Evolutionary conservation across 2,329 filamentous ascomycete species (phyloP).

Genomic region (Ophiocordyceps camponoti-floridani): DNA sequence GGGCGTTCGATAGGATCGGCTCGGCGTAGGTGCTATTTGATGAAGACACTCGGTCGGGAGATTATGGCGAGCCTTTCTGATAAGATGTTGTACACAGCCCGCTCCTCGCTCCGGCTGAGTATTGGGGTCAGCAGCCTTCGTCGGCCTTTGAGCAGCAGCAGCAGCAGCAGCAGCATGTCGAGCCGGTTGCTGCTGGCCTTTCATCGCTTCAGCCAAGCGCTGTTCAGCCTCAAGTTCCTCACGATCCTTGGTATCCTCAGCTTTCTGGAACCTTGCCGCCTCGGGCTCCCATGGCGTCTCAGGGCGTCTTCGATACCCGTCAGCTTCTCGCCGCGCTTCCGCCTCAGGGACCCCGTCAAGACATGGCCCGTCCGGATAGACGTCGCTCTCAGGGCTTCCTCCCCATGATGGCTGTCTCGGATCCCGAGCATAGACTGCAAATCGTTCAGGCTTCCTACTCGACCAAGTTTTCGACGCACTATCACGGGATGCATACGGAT

Average conservation of each 20-base stretch:
- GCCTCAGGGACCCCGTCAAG: neutral
- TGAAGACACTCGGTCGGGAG: neutral
- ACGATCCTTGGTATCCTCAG: too few relatives aligned
- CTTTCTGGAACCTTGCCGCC: too few relatives aligned
- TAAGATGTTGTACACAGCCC: too few relatives aligned
- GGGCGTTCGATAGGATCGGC: neutral
- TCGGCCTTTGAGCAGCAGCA: too few relatives aligned
- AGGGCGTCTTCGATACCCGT: neutral
- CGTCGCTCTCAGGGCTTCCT: slow-evolving; percentile 2
- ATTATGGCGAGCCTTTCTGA: too few relatives aligned
- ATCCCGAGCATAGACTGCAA: slow-evolving; percentile 3
- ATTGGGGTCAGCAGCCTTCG: too few relatives aligned
- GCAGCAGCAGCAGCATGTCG: too few relatives aligned
- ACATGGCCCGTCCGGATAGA: neutral
- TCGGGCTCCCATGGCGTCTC: too few relatives aligned
- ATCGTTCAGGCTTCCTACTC: neutral
- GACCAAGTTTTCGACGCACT: slow-evolving; percentile 14
- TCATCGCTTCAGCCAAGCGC: too few relatives aligned
- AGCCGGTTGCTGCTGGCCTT: too few relatives aligned
- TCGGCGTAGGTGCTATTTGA: neutral
- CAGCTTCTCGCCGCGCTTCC: neutral
- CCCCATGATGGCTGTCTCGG: slow-evolving; percentile 8
- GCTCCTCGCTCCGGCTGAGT: neutral
- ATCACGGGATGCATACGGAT: slow-evolving; percentile 17
- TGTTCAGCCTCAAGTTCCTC: too few relatives aligned